Evolutionary conservation across 179 eudicot species (phyloP).

Genomic region (Gypsophila paniculata): DNA sequence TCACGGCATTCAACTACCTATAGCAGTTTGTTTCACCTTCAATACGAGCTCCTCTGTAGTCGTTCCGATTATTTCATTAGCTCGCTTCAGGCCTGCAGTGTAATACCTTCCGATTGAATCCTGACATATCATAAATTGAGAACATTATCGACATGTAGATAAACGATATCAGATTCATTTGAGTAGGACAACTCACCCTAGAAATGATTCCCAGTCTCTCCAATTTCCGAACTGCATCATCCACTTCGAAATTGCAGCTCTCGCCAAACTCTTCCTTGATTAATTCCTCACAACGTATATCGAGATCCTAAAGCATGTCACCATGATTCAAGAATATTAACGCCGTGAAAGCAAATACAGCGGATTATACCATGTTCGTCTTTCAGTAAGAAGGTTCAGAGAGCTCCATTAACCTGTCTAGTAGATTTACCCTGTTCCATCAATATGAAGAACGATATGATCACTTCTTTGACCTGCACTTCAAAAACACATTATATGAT

Average conservation of each 20-base stretch:
- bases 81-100: slow-evolving; percentile 53
- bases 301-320: slow-evolving; percentile 62
- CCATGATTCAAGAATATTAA: slow-evolving; percentile 12
- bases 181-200: slow-evolving; percentile 60
- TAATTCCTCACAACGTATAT: slow-evolving; percentile 71
- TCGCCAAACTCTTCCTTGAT: slow-evolving; percentile 80
- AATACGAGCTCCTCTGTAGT: slow-evolving; percentile 78
- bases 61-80: slow-evolving; percentile 75
- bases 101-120: slow-evolving; percentile 36
- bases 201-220: slow-evolving; percentile 86
- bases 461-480: slow-evolving; percentile 96
- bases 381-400: too few species aligned
- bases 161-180: too few species aligned
- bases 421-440: slow-evolving; percentile 94
- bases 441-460: slow-evolving; percentile 68
- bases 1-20: neutral
- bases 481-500: too few species aligned
- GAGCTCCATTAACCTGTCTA: slow-evolving; percentile 61
- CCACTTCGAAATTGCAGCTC: slow-evolving; percentile 85
- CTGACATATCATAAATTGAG: too few species aligned
- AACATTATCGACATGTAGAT: too few species aligned
- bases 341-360: too few species aligned
- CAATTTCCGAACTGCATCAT: slow-evolving; percentile 80
- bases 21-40: slow-evolving; percentile 38
- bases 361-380: too few species aligned